These are phyloP conservation scores for Aspergillus campestris DNA, from an alignment of 495 filamentous ascomycete genomes.

Conservation along the genomic window DNA sequence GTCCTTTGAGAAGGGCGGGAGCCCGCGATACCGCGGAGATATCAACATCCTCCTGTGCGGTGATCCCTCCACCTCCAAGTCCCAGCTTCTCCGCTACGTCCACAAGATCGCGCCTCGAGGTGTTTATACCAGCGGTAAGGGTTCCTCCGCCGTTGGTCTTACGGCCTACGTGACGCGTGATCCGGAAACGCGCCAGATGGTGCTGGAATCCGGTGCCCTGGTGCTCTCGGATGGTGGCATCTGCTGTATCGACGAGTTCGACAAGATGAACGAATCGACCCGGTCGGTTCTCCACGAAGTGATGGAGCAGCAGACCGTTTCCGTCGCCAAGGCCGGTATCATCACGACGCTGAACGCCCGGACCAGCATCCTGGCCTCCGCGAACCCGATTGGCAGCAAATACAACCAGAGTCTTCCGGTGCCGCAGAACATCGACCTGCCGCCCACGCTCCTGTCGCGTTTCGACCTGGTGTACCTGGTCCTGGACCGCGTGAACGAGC, in stretches of 20 bases:
- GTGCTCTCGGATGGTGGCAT: conserved; percentile 94
- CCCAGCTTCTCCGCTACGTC: conserved; percentile 85
- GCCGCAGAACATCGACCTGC: conserved; percentile 95
- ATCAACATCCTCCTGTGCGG: conserved; percentile 96
- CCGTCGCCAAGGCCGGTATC: conserved; percentile 96
- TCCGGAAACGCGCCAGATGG: conserved; percentile 86
- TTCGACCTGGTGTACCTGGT: conserved; percentile 97
- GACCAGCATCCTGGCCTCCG: conserved; percentile 88
- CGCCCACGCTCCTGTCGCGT: conserved; percentile 86
- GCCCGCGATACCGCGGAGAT: conserved; percentile 89
- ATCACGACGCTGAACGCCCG: conserved; percentile 96
- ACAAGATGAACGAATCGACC: conserved; percentile 97
- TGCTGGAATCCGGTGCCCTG: conserved; percentile 92
- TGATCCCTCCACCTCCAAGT: conserved; percentile 94
- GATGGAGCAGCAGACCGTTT: conserved; percentile 99
- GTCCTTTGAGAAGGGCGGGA: conserved; percentile 91
- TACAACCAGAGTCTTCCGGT: conserved; percentile 95
- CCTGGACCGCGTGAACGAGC: conserved; percentile 85
- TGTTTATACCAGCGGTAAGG: conserved; percentile 95
- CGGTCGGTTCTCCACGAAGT: conserved; percentile 97
- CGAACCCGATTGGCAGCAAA: conserved; percentile 94
- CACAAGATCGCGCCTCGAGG: conserved; percentile 96
- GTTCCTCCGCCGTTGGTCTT: conserved; percentile 95
- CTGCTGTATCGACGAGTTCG: conserved; percentile 98
- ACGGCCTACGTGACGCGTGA: conserved; percentile 96